These are phyloP conservation scores for Colletotrichum sidae DNA, from an alignment of 2,329 filamentous ascomycete species.

Conservation along the genomic window DNA sequence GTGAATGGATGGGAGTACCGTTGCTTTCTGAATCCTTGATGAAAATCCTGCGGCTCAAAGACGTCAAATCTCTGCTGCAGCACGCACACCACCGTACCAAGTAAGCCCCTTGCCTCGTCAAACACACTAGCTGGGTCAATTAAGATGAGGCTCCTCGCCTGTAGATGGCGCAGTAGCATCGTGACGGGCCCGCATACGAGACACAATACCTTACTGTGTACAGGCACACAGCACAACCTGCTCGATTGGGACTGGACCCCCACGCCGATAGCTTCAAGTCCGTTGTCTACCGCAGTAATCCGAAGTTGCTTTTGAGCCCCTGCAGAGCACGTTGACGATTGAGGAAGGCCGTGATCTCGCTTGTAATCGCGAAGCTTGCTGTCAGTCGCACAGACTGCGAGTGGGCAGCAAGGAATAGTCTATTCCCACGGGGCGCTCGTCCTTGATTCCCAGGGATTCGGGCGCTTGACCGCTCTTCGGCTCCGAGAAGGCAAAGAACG, in stretches of 20 bases:
- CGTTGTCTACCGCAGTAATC: neutral
- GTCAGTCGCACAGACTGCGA: neutral
- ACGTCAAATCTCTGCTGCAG: too few relatives aligned
- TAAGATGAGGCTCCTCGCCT: slow-evolving; percentile 14
- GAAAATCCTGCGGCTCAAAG: slow-evolving; percentile 13
- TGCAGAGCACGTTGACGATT: too few relatives aligned
- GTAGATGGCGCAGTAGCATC: slow-evolving; percentile 16
- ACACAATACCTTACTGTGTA: neutral
- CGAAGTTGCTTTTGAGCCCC: too few relatives aligned
- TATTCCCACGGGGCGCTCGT: neutral
- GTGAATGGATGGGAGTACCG: too few relatives aligned
- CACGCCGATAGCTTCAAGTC: slow-evolving; percentile 4
- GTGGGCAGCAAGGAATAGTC: neutral
- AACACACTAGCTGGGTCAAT: slow-evolving; percentile 1
- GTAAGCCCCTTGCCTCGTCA: neutral
- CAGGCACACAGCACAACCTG: neutral
- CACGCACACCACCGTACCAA: too few relatives aligned
- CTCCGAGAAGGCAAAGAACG: too few relatives aligned
- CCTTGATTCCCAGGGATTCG: too few relatives aligned
- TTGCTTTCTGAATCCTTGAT: neutral
- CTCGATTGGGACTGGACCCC: neutral
- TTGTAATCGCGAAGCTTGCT: too few relatives aligned
- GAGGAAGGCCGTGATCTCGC: too few relatives aligned
- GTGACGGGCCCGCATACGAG: neutral
- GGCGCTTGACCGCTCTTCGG: too few relatives aligned